Conservation (phyloP, 805 yeast species). For the Candida stauntonica region DNA sequence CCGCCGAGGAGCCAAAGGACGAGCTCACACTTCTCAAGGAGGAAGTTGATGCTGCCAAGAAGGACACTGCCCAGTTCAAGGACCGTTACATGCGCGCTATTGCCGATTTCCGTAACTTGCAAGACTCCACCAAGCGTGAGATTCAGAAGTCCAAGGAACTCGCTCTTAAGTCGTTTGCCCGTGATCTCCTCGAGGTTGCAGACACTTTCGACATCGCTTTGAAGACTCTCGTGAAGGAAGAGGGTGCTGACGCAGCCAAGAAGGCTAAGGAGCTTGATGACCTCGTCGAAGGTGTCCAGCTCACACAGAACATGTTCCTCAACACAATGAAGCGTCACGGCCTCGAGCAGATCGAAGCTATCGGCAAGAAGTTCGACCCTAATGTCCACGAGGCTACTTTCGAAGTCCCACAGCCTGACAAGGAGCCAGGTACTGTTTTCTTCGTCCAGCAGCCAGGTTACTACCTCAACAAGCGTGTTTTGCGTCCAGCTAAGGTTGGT, state of each 20-base stretch:
- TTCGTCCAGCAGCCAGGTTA: conserved; percentile 51
- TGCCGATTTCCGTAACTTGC: conserved; percentile 30
- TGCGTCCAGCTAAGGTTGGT: conserved; percentile 57
- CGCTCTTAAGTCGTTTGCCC: conserved; percentile 28
- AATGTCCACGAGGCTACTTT: conserved; percentile 51
- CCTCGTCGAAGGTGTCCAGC: conserved; percentile 47
- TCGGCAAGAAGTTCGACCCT: conserved; percentile 47
- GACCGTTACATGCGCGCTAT: conserved; percentile 25
- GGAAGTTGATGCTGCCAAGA: conserved; percentile 22
- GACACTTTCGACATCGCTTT: conserved; percentile 30
- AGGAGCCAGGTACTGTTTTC: conserved; percentile 50
- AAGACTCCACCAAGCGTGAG: conserved; percentile 29
- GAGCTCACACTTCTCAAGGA: conserved; percentile 19
- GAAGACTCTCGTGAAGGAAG: conserved; percentile 24
- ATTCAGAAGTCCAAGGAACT: conserved; percentile 28
- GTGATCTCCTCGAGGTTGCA: conserved; percentile 26
- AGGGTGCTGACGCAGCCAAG: conserved; percentile 22
- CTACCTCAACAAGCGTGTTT: conserved; percentile 46
- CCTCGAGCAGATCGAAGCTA: conserved; percentile 43
- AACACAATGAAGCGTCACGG: conserved; percentile 48
- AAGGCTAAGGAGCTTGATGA: conserved; percentile 40
- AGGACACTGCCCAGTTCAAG: conserved; percentile 26
- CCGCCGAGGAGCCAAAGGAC: conserved; percentile 21
- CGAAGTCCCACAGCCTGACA: conserved; percentile 49
- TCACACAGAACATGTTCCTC: conserved; percentile 45